Base-by-base conservation (phyloP, 2,329 filamentous ascomycete genomes). In the Scopulariopsis brevicaulis region DNA sequence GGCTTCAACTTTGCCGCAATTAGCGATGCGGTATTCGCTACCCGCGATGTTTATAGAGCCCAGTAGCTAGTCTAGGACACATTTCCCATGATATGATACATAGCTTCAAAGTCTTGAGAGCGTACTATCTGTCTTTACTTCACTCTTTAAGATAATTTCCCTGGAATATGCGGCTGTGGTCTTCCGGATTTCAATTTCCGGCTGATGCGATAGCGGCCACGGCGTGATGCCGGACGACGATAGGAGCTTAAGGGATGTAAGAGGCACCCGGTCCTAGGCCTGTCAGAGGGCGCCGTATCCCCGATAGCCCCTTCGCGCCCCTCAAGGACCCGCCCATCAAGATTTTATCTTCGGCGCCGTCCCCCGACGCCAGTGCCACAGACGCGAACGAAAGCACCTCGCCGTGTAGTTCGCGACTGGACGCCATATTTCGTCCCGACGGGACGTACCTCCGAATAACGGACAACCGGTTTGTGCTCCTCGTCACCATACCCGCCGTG, bases 401-500 rank as follows among this genome's bases (percentile, higher is more conserved):
- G 24, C 10, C 25, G 35, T 11, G 35, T 20, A 4, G 43, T 12
- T 51, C 55, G 15, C 34, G 28, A 7, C n/a, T 56, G 10, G 55
- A 56, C 34, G 24, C 14, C 3, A 32, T 35, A 10, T 56, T 56
- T 18, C 55, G 40, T 2, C 55, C 55, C 2, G 55, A 56, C 43
- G 52, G 48, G 46, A 51, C 28, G 18, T 56, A 56, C 25, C 43
- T 56, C 43, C 43, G 55, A 8, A 43, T 56, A 15, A 20, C 22
- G 40, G 43, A 46, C 43, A 52, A 56, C 28, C 34, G 48, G 24
- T 56, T 56, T 22, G 24, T 56, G 14, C 58, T 69, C 11, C 60
- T 65, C 32, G 54, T 69, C 24, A 58, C 63, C 14, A 65, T 64
- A 4, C 60, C 65, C 15, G 62, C 60, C 11, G 55, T 69, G 28